Percentiles rank a stretch among this genome's conserved stretches.
Evolutionary conservation across 2,329 filamentous ascomycete species (phyloP).

Genomic region (Pseudogymnoascus sp.): DNA sequence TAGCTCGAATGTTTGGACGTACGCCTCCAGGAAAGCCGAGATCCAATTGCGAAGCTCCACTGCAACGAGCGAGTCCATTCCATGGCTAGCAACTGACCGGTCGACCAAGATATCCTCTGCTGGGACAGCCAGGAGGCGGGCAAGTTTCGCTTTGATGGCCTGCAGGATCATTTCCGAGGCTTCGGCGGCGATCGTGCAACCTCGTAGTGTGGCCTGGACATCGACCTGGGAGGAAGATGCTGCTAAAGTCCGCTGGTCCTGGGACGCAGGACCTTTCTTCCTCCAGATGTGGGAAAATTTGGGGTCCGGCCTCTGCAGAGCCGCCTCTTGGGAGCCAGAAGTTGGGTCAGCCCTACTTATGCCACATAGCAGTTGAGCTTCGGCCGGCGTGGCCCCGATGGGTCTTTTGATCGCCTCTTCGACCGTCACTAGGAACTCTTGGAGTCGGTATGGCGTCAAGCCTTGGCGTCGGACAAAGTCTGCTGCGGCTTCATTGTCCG

Average conservation of each 20-base stretch:
- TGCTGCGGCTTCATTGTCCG: constrained; percentile 13
- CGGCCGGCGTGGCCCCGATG: neutral
- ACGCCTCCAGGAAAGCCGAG: neutral
- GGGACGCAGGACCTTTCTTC: neutral
- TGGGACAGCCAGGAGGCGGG: neutral
- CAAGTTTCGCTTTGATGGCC: neutral
- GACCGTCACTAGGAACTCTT: constrained; percentile 19
- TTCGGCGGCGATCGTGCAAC: neutral
- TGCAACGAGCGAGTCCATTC: constrained; percentile 17
- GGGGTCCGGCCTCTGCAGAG: neutral
- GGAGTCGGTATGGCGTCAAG: constrained; percentile 12
- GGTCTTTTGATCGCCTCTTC: constrained; percentile 16
- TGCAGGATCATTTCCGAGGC: neutral
- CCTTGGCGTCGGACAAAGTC: constrained; percentile 6
- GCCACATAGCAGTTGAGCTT: neutral
- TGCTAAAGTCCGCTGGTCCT: neutral
- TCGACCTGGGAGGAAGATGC: neutral
- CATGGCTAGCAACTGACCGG: neutral
- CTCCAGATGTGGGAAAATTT: neutral
- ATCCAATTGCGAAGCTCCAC: constrained; percentile 16
- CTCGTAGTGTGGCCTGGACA: neutral
- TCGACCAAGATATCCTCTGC: neutral
- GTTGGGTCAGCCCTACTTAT: neutral
- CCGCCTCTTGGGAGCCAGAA: neutral
- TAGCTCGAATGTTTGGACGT: neutral